A percentile compares a stretch with the other conserved stretches of the same genome.
Conservation (phyloP, 805 yeast genomes). For the Candida coquimbonensis region DNA sequence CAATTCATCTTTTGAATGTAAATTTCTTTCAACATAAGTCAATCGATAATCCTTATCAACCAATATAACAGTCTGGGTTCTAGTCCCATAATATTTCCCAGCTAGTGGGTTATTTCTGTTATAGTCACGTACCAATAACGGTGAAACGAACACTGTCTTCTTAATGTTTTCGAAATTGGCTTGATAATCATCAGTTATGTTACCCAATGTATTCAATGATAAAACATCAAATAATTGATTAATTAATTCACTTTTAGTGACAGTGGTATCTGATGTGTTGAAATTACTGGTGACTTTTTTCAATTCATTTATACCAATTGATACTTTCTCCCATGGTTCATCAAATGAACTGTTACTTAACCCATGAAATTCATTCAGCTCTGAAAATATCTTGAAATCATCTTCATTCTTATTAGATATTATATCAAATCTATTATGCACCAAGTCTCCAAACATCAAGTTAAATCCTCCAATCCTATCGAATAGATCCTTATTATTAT, state of each 20-base stretch:
- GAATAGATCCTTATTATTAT: slow-evolving; percentile 13
- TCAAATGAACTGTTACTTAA: slow-evolving; percentile 61
- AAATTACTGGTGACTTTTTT: slow-evolving; percentile 25
- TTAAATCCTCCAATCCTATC: slow-evolving; percentile 26
- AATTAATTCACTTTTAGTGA: slow-evolving; percentile 35
- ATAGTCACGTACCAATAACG: slow-evolving; percentile 33
- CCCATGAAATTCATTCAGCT: slow-evolving; percentile 38
- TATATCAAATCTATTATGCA: slow-evolving; percentile 24
- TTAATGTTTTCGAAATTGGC: slow-evolving; percentile 38
- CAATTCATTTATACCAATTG: slow-evolving; percentile 43
- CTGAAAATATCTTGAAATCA: slow-evolving; percentile 25
- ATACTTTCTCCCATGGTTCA: slow-evolving; percentile 73
- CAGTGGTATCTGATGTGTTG: slow-evolving; percentile 10
- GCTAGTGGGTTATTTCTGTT: slow-evolving; percentile 28
- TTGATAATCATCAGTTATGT: slow-evolving; percentile 23
- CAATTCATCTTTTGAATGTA: slow-evolving; percentile 43
- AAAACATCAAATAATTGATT: slow-evolving; percentile 49
- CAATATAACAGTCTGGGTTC: slow-evolving; percentile 76
- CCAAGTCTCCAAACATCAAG: slow-evolving; percentile 31
- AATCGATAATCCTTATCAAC: slow-evolving; percentile 45
- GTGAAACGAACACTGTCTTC: slow-evolving; percentile 68
- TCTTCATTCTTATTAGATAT: slow-evolving; percentile 21
- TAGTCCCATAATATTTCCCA: slow-evolving; percentile 71
- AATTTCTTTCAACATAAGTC: slow-evolving; percentile 54
- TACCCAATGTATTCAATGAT: slow-evolving; percentile 35